phyloP scores from a whole-genome alignment of 345 rosid genomes.

The Populus alba region DNA sequence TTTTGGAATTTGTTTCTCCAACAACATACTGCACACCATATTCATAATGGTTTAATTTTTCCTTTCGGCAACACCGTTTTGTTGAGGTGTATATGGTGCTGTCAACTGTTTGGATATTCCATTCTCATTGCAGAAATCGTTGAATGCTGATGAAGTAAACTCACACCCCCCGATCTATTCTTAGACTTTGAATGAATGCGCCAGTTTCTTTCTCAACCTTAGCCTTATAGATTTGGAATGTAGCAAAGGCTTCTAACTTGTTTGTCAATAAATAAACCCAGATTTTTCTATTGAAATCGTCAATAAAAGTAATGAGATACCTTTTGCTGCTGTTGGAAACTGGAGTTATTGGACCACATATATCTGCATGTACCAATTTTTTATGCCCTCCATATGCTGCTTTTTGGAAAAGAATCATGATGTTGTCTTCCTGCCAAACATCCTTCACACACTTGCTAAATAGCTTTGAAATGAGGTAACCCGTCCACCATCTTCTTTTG shows the following conservation, averaged over 20 bases:
- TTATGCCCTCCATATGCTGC: not conserved
- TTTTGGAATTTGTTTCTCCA: not conserved
- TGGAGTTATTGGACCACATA: not conserved
- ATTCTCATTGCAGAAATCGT: too few species aligned
- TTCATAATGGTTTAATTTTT: too few species aligned
- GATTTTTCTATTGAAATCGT: not conserved
- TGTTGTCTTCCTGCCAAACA: conserved; percentile 7
- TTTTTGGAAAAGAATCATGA: conserved; percentile 3
- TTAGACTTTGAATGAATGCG: not conserved
- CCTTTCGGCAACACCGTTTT: too few species aligned
- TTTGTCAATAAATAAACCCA: not conserved
- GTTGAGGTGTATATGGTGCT: too few species aligned
- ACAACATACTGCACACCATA: too few species aligned
- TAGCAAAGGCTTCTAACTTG: not conserved
- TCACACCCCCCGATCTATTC: too few species aligned
- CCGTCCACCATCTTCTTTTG: not conserved
- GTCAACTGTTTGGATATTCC: too few species aligned
- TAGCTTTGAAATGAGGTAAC: not conserved
- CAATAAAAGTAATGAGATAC: not conserved
- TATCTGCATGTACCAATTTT: not conserved
- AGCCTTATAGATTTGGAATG: not conserved
- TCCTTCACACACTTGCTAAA: not conserved
- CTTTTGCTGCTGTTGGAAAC: not conserved
- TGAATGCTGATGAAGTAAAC: not conserved
- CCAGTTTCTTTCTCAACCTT: not conserved